Evolutionary conservation across 2,329 filamentous ascomycete genomes (phyloP), one percentile per base, ranked within the genome.

Genomic region (Alternaria ventricosa): DNA sequence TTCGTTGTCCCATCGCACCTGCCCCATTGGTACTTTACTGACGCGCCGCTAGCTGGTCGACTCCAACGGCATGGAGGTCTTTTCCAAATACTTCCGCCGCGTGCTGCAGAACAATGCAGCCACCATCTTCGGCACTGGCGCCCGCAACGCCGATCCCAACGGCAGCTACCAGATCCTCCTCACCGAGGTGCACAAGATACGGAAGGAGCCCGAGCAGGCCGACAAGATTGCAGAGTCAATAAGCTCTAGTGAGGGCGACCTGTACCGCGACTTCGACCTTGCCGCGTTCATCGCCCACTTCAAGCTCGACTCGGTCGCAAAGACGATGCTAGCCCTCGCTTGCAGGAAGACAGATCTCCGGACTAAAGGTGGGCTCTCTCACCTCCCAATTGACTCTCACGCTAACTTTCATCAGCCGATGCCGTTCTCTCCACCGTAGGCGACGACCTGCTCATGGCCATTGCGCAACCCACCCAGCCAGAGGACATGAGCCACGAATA

Each of bases 21-120:
- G 3, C 23, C 10, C 23, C 45, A 49, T 27, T 49, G 6, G 41
- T 25, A 11, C 54, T 23, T n/a, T 67, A 61, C 73, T 78, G 60
- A 78, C 63, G 30, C 41, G 27, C 44, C 22, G 12, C 57, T 69
- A 97, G 92, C 90, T 98, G 80, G 91, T 98, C 84, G 91, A 97
- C 88, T 94, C 95, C 76, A 91, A 97, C 94, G 94, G 94, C 79
- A 99, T 99, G 95, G 96, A 99, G 87, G 94, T 97, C 79, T 97
- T 94, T 81, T 90, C 93, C 65, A 96, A 94, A 85, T 97, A 96
- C 82, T 97, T 99, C 82, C 90, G 93, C 81, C 93, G 95, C 82
- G 87, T 98, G 79, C 89, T 99, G 78, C 92, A 91, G 82, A 90
- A 91, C 83, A 97, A 97, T 89, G 93, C 94, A 75, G 85, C 90